phyloP scores from a whole-genome alignment of 345 rosid species.

The Rhizophora apiculata region DNA sequence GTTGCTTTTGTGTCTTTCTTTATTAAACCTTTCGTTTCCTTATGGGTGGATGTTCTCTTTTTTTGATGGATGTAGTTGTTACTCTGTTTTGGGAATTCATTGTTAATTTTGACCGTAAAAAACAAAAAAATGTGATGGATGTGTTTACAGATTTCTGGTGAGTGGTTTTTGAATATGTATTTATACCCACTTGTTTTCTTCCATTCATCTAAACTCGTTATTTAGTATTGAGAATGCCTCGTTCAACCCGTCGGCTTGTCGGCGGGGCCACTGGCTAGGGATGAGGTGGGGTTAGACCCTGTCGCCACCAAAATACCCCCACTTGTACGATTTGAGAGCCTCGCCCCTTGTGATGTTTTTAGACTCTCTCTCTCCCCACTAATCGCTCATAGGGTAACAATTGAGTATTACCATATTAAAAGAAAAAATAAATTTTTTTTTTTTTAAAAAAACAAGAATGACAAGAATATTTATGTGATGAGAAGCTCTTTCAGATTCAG shows the following conservation, averaged over 20 bases:
- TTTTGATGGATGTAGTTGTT: not conserved
- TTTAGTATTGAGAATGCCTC: too few relatives aligned
- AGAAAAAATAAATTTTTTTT: too few relatives aligned
- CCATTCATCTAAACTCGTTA: not conserved
- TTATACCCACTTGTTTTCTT: constrained; percentile 1
- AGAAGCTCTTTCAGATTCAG: not conserved
- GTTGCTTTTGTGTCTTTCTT: constrained; percentile 25
- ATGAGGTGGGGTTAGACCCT: too few relatives aligned
- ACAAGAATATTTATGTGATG: constrained; percentile 1
- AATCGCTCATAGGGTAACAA: too few relatives aligned
- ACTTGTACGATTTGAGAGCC: too few relatives aligned
- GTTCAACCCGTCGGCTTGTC: too few relatives aligned
- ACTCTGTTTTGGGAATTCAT: not conserved
- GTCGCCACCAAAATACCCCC: too few relatives aligned
- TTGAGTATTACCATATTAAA: too few relatives aligned
- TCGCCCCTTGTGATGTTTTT: too few relatives aligned
- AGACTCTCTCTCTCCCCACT: too few relatives aligned
- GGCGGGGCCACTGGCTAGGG: too few relatives aligned
- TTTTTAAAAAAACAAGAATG: not conserved
- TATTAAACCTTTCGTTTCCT: not conserved
- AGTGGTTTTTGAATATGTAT: constrained; percentile 3
- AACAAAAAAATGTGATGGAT: constrained; percentile 3
- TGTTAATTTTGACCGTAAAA: not conserved
- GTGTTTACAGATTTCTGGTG: constrained; percentile 7
- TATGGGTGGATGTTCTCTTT: not conserved